Base-by-base conservation (phyloP, 2,329 filamentous ascomycete species). In the Dactylella cylindrospora region DNA sequence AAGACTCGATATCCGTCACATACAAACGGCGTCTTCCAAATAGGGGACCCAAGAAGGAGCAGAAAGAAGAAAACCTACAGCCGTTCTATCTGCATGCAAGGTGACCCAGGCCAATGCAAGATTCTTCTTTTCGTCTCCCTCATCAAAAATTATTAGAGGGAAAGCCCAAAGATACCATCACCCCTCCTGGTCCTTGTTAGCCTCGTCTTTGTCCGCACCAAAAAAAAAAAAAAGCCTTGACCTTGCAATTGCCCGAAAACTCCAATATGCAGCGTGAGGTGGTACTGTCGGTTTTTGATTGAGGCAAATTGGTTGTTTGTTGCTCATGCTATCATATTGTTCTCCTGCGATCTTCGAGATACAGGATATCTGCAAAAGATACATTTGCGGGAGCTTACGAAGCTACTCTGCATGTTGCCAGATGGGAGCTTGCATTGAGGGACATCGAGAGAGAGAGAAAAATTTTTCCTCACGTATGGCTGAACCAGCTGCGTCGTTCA, bases 271-370 rank as follows among this genome's bases (percentile, higher is more conserved):
- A 52, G 15, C 35, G 12, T 35, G 38, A 43, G 49, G 29, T 43
- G 38, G 49, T 52, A 29, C 38, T 28, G 26, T 46, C 32, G 15
- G 46, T 60, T 46, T 60, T 33, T 52, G 47, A 61, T 53, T 61
- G 55, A 61, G 55, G 55, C 55, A 61, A 61, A 61, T 29, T 40
- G 10, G 32, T n/a, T 19, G 26, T 44, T 19, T 19, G 13, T 22
- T 31, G 7, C 26, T 10, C 10, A n/a, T 41, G 26, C 32, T n/a
- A 17, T 17, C 10, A 31, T 9, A 20, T 3, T 31, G 9, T 13
- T 9, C 12, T 19, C 3, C 17, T 5, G 19, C 9, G 20, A 22
- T 9, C 22, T 7, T n/a, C 29, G 22, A 44, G 10, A 35, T 13
- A 19, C 25, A 28, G 20, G 39, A 13, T 43, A 28, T 25, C 39